A percentile compares a stretch with the other conserved stretches of the same genome.
phyloP scores from a whole-genome alignment of 441 rosid genomes.

The Capsella rubella region DNA sequence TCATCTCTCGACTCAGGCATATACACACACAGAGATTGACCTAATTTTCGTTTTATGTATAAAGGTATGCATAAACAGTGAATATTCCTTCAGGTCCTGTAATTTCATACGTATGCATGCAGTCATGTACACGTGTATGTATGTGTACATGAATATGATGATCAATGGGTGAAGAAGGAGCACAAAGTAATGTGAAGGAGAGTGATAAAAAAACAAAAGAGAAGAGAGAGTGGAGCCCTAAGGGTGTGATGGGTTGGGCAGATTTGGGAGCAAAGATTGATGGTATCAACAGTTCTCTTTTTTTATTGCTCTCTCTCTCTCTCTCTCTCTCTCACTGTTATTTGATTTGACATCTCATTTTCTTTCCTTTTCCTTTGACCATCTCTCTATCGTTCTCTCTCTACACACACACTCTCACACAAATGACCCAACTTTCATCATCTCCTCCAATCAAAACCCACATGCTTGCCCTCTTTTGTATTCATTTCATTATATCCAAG shows the following conservation, averaged over 20 bases:
- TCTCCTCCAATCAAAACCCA: constrained; percentile 38
- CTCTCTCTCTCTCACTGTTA: constrained; percentile 36
- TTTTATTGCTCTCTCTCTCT: constrained; percentile 24
- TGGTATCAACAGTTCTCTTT: constrained; percentile 52
- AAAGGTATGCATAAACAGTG: constrained; percentile 30
- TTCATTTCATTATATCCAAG: constrained; percentile 26
- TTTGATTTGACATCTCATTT: constrained; percentile 49
- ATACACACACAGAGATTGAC: constrained; percentile 14
- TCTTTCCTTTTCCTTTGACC: constrained; percentile 41
- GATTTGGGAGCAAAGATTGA: constrained; percentile 60
- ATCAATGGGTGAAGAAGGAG: constrained; percentile 29
- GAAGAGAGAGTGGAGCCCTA: constrained; percentile 57
- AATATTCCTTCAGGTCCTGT: constrained; percentile 27
- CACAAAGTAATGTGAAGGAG: constrained; percentile 44
- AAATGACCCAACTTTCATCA: constrained; percentile 40
- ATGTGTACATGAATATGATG: constrained; percentile 33
- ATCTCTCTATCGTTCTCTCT: constrained; percentile 37
- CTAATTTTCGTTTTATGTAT: constrained; percentile 5
- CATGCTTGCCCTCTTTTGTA: constrained; percentile 38
- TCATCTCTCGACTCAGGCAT: not conserved
- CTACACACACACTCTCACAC: constrained; percentile 40
- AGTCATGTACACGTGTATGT: constrained; percentile 39
- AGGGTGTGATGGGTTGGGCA: constrained; percentile 58
- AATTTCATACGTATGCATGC: constrained; percentile 45
- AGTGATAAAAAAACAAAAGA: constrained; percentile 26